Conservation (phyloP, 2,329 filamentous ascomycete species). For the Fusarium ramigenum region DNA sequence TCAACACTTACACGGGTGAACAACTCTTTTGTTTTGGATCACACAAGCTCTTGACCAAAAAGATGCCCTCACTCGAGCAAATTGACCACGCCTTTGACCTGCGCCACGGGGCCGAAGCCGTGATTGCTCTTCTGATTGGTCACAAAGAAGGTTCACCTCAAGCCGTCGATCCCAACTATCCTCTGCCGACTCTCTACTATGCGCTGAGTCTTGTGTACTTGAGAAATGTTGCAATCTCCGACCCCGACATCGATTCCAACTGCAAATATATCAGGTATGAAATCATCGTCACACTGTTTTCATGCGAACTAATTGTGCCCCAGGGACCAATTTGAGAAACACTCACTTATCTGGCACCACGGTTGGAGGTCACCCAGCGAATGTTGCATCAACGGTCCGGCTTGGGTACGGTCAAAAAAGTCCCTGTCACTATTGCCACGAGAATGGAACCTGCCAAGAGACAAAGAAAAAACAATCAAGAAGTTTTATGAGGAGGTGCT, state of each 20-base stretch:
- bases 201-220: not conserved
- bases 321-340: not conserved
- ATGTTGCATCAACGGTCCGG: not conserved
- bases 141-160: not conserved
- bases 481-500: not conserved
- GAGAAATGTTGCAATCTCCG: not conserved
- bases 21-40: not conserved
- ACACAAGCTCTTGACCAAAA: not conserved
- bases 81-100: not conserved
- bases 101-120: not conserved
- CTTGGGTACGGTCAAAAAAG: not conserved
- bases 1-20: not conserved
- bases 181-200: not conserved
- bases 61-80: not conserved
- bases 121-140: not conserved
- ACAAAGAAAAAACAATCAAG: not conserved
- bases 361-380: not conserved
- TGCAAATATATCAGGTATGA: not conserved
- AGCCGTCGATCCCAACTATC: not conserved
- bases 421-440: not conserved
- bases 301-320: not conserved
- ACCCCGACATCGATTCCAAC: not conserved
- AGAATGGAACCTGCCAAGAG: not conserved
- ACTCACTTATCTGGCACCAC: not conserved
- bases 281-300: not conserved